These are phyloP conservation scores for Sordaria brevicollis DNA, from an alignment of 495 filamentous ascomycete genomes.

Conservation along the genomic window DNA sequence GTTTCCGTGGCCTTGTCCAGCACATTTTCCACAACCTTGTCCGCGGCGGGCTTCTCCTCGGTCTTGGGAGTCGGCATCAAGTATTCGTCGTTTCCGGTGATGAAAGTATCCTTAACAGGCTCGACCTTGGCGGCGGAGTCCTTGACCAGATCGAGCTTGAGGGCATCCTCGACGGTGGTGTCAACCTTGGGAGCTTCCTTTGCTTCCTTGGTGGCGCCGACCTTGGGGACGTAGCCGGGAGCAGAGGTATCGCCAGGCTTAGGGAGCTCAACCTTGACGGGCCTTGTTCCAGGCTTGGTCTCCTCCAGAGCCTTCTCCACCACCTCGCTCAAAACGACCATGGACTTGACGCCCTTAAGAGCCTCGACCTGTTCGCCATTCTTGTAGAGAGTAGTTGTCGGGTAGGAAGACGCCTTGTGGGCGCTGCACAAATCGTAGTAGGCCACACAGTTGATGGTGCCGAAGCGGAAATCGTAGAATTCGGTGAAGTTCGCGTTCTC, in stretches of 20 bases:
- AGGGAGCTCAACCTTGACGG: conserved; percentile 36
- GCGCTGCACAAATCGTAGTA: conserved; percentile 62
- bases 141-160: conserved; percentile 1
- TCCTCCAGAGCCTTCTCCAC: conserved; percentile 72
- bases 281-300: conserved; percentile 69
- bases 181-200: neutral
- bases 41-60: neutral
- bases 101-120: neutral
- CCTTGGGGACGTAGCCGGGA: neutral
- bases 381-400: conserved; percentile 73
- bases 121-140: conserved; percentile 5
- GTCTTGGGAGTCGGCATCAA: neutral
- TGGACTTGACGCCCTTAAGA: conserved; percentile 48
- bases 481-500: conserved; percentile 38
- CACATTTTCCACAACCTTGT: conserved; percentile 32
- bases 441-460: conserved; percentile 69
- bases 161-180: neutral
- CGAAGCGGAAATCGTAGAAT: conserved; percentile 89
- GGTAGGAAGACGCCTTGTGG: conserved; percentile 55
- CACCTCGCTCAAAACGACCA: conserved; percentile 51
- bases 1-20: conserved; percentile 19
- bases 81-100: neutral
- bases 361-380: conserved; percentile 58
- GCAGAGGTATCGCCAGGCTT: conserved; percentile 22
- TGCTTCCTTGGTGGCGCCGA: neutral